A percentile compares a stretch with the other conserved stretches of the same genome.
Evolutionary conservation across 495 filamentous ascomycete species (phyloP).

Genomic region (Xylaria curta): DNA sequence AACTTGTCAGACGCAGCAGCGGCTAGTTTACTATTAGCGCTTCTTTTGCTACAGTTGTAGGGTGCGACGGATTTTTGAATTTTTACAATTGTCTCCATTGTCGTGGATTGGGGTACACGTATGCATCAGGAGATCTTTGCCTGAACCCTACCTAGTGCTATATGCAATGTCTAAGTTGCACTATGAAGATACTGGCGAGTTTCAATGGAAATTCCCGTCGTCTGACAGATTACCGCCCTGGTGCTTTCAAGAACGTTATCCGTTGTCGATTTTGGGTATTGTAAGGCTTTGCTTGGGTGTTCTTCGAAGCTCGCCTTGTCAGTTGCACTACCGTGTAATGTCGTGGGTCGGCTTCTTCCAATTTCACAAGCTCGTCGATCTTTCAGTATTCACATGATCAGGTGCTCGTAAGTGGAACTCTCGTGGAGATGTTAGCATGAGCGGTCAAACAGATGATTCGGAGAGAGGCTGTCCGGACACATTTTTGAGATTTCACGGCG

Average conservation of each 20-base stretch:
- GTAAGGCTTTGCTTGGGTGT: neutral
- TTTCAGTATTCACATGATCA: neutral
- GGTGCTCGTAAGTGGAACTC: neutral
- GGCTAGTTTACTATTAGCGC: neutral
- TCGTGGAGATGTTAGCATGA: neutral
- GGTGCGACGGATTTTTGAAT: neutral
- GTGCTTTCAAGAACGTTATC: neutral
- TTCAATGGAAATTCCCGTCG: neutral
- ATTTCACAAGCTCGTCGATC: neutral
- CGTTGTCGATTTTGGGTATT: neutral
- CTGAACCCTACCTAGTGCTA: neutral
- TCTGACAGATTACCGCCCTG: neutral
- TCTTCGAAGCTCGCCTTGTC: neutral
- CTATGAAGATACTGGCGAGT: neutral
- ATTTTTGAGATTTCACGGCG: neutral
- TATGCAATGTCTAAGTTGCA: neutral
- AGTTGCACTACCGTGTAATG: neutral
- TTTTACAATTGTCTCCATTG: neutral
- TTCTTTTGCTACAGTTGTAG: neutral
- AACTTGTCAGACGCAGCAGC: neutral
- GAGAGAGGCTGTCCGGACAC: constrained; percentile 1
- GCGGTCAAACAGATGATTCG: neutral
- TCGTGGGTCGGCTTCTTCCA: neutral
- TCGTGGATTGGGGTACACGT: neutral
- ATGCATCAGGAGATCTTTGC: constrained; percentile 4